These are phyloP conservation scores for Helichrysum umbraculigerum DNA, from an alignment of 129 eudicot species.

Conservation along the genomic window DNA sequence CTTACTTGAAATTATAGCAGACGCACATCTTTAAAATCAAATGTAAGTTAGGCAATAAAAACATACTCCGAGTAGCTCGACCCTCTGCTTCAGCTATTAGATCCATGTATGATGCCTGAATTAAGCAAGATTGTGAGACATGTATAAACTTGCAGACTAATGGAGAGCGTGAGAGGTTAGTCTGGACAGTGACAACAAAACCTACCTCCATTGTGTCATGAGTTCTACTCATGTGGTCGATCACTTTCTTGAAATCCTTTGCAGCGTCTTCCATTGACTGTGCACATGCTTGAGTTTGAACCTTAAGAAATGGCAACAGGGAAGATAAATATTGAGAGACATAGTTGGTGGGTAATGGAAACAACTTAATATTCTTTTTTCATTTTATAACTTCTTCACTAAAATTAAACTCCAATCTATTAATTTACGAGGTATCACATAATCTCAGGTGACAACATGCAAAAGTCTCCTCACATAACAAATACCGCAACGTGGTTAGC, in stretches of 20 bases:
- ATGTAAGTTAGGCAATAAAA: conserved; percentile 18
- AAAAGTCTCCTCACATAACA: neutral
- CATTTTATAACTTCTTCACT: neutral
- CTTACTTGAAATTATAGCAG: neutral
- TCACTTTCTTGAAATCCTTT: conserved; percentile 68
- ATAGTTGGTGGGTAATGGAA: neutral
- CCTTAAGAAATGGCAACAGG: conserved; percentile 34
- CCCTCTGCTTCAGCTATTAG: conserved; percentile 64
- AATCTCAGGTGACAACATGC: neutral
- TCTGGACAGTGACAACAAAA: neutral
- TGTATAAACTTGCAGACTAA: conserved; percentile 3
- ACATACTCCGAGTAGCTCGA: conserved; percentile 69
- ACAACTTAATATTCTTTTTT: neutral
- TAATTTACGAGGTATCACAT: neutral
- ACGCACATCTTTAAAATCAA: neutral
- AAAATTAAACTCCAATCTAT: conserved; percentile 2
- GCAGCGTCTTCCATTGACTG: conserved; percentile 66
- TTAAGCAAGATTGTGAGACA: conserved; percentile 9
- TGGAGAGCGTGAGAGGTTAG: neutral
- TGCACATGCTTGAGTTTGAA: conserved; percentile 68
- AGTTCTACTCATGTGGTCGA: conserved; percentile 54
- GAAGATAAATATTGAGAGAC: conserved; percentile 8
- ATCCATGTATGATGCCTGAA: conserved; percentile 71
- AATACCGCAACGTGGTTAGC: neutral
- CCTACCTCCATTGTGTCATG: conserved; percentile 70